These are phyloP conservation scores for Botrytis sinoallii DNA, from an alignment of 2,329 filamentous ascomycete genomes.

Conservation along the genomic window DNA sequence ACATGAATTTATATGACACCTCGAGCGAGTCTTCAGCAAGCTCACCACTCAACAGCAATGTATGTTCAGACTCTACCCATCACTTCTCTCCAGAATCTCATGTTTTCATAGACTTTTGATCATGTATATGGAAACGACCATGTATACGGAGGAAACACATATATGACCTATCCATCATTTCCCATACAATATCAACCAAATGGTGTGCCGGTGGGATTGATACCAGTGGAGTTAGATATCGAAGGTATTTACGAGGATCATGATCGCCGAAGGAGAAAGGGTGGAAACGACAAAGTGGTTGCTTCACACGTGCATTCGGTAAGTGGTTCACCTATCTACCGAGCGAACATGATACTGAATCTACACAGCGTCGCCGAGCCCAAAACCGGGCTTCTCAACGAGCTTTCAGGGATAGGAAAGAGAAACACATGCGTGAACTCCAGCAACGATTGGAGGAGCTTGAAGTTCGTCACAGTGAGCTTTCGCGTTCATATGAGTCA, in stretches of 20 bases:
- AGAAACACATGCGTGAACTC: slow-evolving; percentile 63
- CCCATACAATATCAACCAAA: slow-evolving; percentile 35
- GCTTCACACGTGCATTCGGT: slow-evolving; percentile 38
- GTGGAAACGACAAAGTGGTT: slow-evolving; percentile 34
- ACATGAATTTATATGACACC: slow-evolving; percentile 35
- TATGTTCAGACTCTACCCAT: slow-evolving; percentile 21
- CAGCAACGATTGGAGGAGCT: slow-evolving; percentile 54
- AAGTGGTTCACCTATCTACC: slow-evolving; percentile 15
- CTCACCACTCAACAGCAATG: slow-evolving; percentile 35
- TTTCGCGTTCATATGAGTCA: slow-evolving; percentile 52
- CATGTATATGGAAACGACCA: slow-evolving; percentile 27
- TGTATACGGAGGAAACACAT: slow-evolving; percentile 31
- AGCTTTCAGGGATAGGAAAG: slow-evolving; percentile 60
- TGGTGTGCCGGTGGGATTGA: slow-evolving; percentile 31
- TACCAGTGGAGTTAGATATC: slow-evolving; percentile 38
- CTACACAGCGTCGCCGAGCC: slow-evolving; percentile 51
- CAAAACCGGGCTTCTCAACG: slow-evolving; percentile 61
- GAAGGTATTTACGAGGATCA: slow-evolving; percentile 38
- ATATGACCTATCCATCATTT: slow-evolving; percentile 33
- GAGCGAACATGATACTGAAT: slow-evolving; percentile 13
- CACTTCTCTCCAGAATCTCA: slow-evolving; percentile 14
- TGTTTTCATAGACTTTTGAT: slow-evolving; percentile 22
- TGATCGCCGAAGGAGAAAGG: slow-evolving; percentile 36
- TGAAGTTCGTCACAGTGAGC: slow-evolving; percentile 53
- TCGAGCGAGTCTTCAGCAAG: slow-evolving; percentile 37